These are phyloP conservation scores for Fonsecaea pedrosoi DNA, from an alignment of 2,329 filamentous ascomycete genomes.

Conservation along the genomic window DNA sequence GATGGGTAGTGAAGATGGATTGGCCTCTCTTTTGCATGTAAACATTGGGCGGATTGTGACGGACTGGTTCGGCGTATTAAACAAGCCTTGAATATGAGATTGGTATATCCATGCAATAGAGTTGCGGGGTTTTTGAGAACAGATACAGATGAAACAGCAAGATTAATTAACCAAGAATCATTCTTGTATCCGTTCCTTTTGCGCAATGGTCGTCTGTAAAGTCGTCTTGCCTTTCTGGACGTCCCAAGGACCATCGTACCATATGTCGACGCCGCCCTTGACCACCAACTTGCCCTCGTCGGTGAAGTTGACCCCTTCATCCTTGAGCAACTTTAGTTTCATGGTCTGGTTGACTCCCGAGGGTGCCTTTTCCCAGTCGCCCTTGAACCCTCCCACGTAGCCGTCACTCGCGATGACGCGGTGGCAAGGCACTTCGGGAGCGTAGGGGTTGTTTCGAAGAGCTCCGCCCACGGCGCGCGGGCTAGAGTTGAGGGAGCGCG, in stretches of 20 bases:
- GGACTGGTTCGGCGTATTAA: slow-evolving; percentile 18
- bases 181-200: background rate
- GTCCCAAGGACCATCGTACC: slow-evolving; percentile 37
- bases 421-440: slow-evolving; percentile 53
- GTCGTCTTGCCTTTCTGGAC: slow-evolving; percentile 7
- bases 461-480: slow-evolving; percentile 50
- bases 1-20: slow-evolving; percentile 6
- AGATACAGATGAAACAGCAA: slow-evolving; percentile 14
- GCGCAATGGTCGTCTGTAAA: slow-evolving; percentile 9
- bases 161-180: slow-evolving; percentile 13
- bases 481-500: slow-evolving; percentile 55
- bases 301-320: slow-evolving; percentile 48
- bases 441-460: slow-evolving; percentile 52
- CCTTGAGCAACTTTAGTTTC: slow-evolving; percentile 46
- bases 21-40: slow-evolving; percentile 23
- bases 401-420: slow-evolving; percentile 42
- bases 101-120: slow-evolving; percentile 30
- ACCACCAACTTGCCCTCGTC: slow-evolving; percentile 38
- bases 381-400: slow-evolving; percentile 56
- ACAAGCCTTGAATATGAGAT: slow-evolving; percentile 27
- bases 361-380: slow-evolving; percentile 56
- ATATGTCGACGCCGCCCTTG: slow-evolving; percentile 20
- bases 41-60: slow-evolving; percentile 13
- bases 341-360: slow-evolving; percentile 53
- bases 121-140: slow-evolving; percentile 19